A percentile compares a stretch with the other conserved stretches of the same genome.
These are phyloP conservation scores for Paecilomyces formosus DNA, from an alignment of 2,329 filamentous ascomycete genomes.

Conservation along the genomic window DNA sequence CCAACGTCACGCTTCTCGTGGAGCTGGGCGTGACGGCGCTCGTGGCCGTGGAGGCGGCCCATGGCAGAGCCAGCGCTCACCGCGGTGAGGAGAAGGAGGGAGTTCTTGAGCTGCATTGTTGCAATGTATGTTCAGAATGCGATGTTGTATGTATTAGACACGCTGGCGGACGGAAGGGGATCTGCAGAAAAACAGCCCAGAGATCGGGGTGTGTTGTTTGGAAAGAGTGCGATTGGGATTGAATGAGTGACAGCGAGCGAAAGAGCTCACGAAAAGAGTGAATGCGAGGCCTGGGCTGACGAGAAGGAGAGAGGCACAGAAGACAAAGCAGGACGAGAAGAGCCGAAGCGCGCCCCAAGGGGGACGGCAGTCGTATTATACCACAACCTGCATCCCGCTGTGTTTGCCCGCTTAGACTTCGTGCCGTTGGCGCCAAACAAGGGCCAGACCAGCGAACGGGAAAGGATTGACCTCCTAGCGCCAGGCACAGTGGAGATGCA, in stretches of 20 bases:
- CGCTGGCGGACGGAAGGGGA: not conserved
- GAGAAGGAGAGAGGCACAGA: constrained; percentile 1
- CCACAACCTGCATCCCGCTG: not conserved
- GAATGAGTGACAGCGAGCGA: constrained; percentile 9
- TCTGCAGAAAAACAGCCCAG: not conserved
- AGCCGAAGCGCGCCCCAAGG: not conserved
- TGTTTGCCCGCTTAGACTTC: not conserved
- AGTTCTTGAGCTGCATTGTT: constrained; percentile 34
- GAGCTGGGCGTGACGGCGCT: constrained; percentile 28
- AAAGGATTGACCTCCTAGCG: not conserved
- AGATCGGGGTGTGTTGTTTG: not conserved
- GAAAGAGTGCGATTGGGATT: constrained; percentile 4
- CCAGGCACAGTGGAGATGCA: not conserved
- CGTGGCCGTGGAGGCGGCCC: constrained; percentile 30
- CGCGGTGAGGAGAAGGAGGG: constrained; percentile 26
- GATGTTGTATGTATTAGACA: not conserved
- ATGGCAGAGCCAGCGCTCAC: constrained; percentile 28
- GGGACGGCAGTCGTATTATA: not conserved
- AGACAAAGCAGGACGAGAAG: not conserved
- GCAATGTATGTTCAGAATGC: constrained; percentile 1
- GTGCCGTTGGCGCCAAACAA: not conserved
- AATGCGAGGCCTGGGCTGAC: constrained; percentile 1
- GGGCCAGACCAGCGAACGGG: not conserved
- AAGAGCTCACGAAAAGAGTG: constrained; percentile 1
- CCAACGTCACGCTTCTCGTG: constrained; percentile 21